Base-by-base conservation (phyloP, 805 yeast genomes). In the Ogataea glucozyma region DNA sequence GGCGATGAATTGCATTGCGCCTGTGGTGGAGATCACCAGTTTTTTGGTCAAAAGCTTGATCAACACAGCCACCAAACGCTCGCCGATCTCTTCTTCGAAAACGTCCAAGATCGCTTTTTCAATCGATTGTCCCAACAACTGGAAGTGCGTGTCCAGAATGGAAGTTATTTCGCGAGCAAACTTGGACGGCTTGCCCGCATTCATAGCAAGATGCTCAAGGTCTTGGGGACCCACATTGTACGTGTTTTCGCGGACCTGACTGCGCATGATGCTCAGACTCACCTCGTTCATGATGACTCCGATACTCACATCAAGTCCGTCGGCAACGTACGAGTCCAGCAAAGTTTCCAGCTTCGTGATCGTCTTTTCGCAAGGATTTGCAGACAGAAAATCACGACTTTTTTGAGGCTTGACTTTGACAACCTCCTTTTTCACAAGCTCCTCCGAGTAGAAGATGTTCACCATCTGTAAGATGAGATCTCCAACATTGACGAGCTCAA, bases 381-480 rank as follows among this genome's bases (percentile, higher is more conserved):
- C 76, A 46, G 87, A 82, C 41, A 88, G 71, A 55, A 90, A 87
- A 48, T 93, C 95, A 44, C 76, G 73, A 49, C 83, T 85, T 42
- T 81, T 77, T 53, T 83, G 81, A 4, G 54, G 50, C 20, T 58
- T 60, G 13, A 43, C 43, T 11, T 41, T 39, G 20, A 88, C 79
- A 17, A 88, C 72, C 27, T 75, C 71, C 21, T 61, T 69, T 40
- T 69, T 62, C 6, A 80, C 61, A 51, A 91, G 72, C 60, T 91
- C 98, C 60, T 87, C 90, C 53, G 85, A 85, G 65, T 88, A 91
- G 54, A 93, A 93, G 5, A 88, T 87, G 40, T 86, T 89, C 32
- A 90, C 68, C 95, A 91, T 88, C 60, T 91, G 97, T 55, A 88
- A 83, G 17, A 93, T 87, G 44, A 91, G 69, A 62, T 91, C 99